Base-by-base conservation (phyloP, 139 green algal genomes). In the Pseudopediastrum boryanum region DNA sequence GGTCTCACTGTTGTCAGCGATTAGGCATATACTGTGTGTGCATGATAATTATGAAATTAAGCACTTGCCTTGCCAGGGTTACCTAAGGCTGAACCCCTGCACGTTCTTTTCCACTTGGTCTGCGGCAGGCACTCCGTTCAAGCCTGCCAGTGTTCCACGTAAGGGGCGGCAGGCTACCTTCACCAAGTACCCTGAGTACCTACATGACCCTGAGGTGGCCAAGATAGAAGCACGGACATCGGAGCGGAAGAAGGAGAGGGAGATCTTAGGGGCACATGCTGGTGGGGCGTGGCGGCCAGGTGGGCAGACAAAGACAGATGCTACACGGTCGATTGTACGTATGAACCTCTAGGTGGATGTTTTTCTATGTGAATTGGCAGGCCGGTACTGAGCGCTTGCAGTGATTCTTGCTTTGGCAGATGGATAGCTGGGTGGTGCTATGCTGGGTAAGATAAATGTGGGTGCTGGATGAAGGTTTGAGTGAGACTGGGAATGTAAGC, bases 341-440 rank as follows among this genome's bases (percentile, higher is more conserved):
- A 71, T 80, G 73, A 71, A 71, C 58, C 61, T 80, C 39, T 79
- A 51, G 33, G n/a, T n/a, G n/a, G n/a, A n/a, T n/a, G n/a, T n/a
- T n/a, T n/a, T n/a, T n/a, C n/a, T n/a, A n/a, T n/a, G n/a, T n/a
- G n/a, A n/a, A n/a, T n/a, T n/a, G n/a, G n/a, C n/a, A n/a, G 48
- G 48, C 48, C 48, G 48, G 48, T 58, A 58, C 48, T 58, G 48
- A 19, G 48, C n/a, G n/a, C n/a, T n/a, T n/a, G n/a, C n/a, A n/a
- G n/a, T n/a, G n/a, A n/a, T n/a, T n/a, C n/a, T n/a, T n/a, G n/a
- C n/a, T n/a, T n/a, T n/a, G n/a, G n/a, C n/a, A n/a, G n/a, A n/a
- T n/a, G n/a, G n/a, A n/a, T n/a, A n/a, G n/a, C n/a, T n/a, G n/a
- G n/a, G n/a, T n/a, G n/a, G n/a, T n/a, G n/a, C n/a, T n/a, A n/a